A percentile compares a stretch with the other conserved stretches of the same genome.
These are phyloP conservation scores for Aspergillus bertholletiae DNA, from an alignment of 495 filamentous ascomycete species.

Conservation along the genomic window DNA sequence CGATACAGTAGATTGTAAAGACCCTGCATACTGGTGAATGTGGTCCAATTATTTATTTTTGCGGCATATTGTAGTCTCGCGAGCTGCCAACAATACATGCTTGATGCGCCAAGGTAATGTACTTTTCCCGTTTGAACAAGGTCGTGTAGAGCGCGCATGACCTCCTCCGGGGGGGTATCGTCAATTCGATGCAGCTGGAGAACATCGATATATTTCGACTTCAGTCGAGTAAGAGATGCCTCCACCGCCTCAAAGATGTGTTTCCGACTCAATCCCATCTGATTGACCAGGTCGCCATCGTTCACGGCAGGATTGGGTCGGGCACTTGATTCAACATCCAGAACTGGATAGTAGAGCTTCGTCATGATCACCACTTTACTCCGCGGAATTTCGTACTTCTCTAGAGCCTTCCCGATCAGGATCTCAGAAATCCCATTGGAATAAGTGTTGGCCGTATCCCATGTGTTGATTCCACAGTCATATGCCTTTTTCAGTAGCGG, in stretches of 20 bases:
- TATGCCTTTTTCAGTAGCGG: neutral
- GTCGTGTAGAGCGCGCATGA: slow-evolving; percentile 70
- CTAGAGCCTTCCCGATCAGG: slow-evolving; percentile 68
- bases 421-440: slow-evolving; percentile 64
- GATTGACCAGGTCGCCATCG: slow-evolving; percentile 35
- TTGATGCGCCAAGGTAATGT: slow-evolving; percentile 59
- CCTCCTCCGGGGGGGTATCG: slow-evolving; percentile 59
- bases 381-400: slow-evolving; percentile 68
- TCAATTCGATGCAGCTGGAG: slow-evolving; percentile 53
- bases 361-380: slow-evolving; percentile 66
- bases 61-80: slow-evolving; percentile 41
- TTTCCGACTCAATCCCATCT: slow-evolving; percentile 45
- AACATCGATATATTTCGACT: slow-evolving; percentile 53
- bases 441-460: slow-evolving; percentile 55
- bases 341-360: slow-evolving; percentile 62
- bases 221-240: slow-evolving; percentile 39
- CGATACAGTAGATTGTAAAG: slow-evolving; percentile 66
- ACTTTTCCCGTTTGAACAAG: slow-evolving; percentile 61
- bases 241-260: slow-evolving; percentile 54
- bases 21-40: slow-evolving; percentile 68
- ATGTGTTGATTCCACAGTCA: slow-evolving; percentile 7
- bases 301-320: slow-evolving; percentile 19
- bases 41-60: slow-evolving; percentile 60
- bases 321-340: slow-evolving; percentile 26
- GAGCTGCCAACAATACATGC: slow-evolving; percentile 36